Base-by-base conservation (phyloP, 441 rosid genomes). In the Adansonia grandidieri region DNA sequence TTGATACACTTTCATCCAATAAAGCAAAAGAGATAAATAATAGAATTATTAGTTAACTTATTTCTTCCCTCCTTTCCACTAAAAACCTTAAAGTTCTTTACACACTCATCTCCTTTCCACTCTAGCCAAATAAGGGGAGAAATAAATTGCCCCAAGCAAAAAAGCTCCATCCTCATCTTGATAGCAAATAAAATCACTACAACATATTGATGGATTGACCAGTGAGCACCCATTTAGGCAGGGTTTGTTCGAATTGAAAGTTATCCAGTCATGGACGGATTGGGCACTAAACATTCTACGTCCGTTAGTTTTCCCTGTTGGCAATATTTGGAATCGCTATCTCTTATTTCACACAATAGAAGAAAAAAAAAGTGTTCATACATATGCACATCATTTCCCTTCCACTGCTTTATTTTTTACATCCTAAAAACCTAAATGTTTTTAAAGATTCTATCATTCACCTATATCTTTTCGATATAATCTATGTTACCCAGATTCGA, bases 11-110 rank as follows among this genome's bases (percentile, higher is more conserved):
- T 65, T 15, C 20, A 65, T 65, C 22, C 7, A 65, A 65, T 40
- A 65, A 65, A 44, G n/a, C 53, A 67, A 67, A 67, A 67, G 53
- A 44, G 28, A 44, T 44, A 66, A 70, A 22, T 13, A 69, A 48
- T 19, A 69, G 14, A 50, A 50, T 70, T 24, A 51, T 48, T 50
- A 14, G 32, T 70, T 70, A 50, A 50, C 20, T 70, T 24, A n/a
- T 70, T 44, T 24, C 22, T 14, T 24, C 44, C 32, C 14, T 50
- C 1, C 58, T 54, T 50, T 22, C 42, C 22, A 13, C 73, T 48
- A 24, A 6, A 64, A 32, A n/a, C 1, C 32, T 9, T 10, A 64
- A 9, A 32, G 19, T 64, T 64, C 54, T 19, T 45, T 45, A 47
- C 32, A 45, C 54, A 2, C 19, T 72, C 32, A 54, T 72, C 48